Evolutionary conservation across 495 filamentous ascomycete species (phyloP).

Genomic region (Aspergillus sclerotioniger): DNA sequence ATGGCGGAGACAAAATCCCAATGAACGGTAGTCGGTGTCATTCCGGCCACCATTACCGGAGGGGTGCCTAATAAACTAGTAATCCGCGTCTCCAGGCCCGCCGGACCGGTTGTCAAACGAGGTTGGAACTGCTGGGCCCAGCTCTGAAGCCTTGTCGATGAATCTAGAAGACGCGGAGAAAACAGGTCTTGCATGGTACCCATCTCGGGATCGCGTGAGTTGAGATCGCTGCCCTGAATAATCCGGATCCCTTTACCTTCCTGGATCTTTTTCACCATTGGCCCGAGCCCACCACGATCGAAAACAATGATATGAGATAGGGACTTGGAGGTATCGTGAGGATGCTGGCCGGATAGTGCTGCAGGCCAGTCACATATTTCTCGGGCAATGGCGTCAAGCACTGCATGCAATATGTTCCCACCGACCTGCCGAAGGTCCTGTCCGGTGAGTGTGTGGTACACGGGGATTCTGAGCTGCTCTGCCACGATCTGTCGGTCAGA

Average conservation of each 20-base stretch:
- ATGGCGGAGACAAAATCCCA: slow-evolving; percentile 38
- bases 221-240: slow-evolving; percentile 17
- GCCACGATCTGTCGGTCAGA: slow-evolving; percentile 12
- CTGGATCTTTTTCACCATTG: slow-evolving; percentile 13
- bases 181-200: slow-evolving; percentile 21
- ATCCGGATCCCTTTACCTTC: slow-evolving; percentile 20
- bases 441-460: slow-evolving; percentile 35
- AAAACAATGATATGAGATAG: slow-evolving; percentile 22
- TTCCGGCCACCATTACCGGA: slow-evolving; percentile 42
- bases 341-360: slow-evolving; percentile 1
- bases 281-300: slow-evolving; percentile 19
- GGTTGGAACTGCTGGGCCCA: slow-evolving; percentile 29
- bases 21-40: slow-evolving; percentile 43
- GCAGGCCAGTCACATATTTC: slow-evolving; percentile 19
- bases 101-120: slow-evolving; percentile 13
- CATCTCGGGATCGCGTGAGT: slow-evolving; percentile 18
- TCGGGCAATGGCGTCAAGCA: slow-evolving; percentile 27
- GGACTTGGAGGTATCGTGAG: not conserved
- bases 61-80: slow-evolving; percentile 34
- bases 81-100: slow-evolving; percentile 33
- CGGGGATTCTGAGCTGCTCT: slow-evolving; percentile 28
- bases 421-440: slow-evolving; percentile 20
- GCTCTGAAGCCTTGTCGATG: slow-evolving; percentile 15
- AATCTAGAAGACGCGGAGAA: slow-evolving; percentile 14
- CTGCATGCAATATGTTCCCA: slow-evolving; percentile 19